phyloP scores from a whole-genome alignment of 1,284 basidiomycete species.

The Rhizopogon hawkerae region DNA sequence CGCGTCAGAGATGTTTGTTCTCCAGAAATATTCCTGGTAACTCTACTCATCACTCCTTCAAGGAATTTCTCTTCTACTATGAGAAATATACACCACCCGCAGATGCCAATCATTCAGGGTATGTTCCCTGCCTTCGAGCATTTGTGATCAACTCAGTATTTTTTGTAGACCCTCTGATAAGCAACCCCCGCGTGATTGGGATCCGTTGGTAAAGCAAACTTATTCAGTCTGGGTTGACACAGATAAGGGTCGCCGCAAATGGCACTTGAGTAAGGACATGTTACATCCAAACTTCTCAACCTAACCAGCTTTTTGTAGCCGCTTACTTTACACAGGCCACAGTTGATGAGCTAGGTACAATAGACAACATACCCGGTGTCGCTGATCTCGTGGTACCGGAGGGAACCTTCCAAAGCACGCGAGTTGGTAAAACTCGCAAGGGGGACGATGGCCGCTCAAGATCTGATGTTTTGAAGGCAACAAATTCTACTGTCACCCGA shows the following conservation, averaged over 20 bases:
- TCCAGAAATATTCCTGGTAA: constrained; percentile 2
- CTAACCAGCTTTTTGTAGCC: constrained; percentile 34
- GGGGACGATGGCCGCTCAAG: constrained; percentile 21
- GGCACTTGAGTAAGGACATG: constrained; percentile 60
- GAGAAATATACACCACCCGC: constrained; percentile 52
- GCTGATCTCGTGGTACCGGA: constrained; percentile 48
- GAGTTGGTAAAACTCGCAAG: constrained; percentile 42
- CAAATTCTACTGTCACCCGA: constrained; percentile 28
- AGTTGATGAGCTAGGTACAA: constrained; percentile 53
- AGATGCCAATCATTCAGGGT: constrained; percentile 37
- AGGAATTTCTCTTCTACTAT: constrained; percentile 79
- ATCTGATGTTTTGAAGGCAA: constrained; percentile 22
- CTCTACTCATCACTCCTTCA: constrained; percentile 5
- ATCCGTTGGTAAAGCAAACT: constrained; percentile 69
- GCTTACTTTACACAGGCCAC: constrained; percentile 71
- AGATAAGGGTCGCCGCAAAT: constrained; percentile 57
- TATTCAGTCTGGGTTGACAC: constrained; percentile 67
- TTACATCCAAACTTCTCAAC: constrained; percentile 6
- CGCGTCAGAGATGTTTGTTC: constrained; percentile 65
- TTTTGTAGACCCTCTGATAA: constrained; percentile 28
- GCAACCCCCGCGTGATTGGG: constrained; percentile 55
- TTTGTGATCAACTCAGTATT: constrained; percentile 10
- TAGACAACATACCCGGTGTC: constrained; percentile 52
- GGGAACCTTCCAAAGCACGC: constrained; percentile 56
- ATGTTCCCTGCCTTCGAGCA: constrained; percentile 10